A percentile compares a stretch with the other conserved stretches of the same genome.
Conservation (phyloP, 192 early-diverging fungal species). For the Podila minutissima region DNA sequence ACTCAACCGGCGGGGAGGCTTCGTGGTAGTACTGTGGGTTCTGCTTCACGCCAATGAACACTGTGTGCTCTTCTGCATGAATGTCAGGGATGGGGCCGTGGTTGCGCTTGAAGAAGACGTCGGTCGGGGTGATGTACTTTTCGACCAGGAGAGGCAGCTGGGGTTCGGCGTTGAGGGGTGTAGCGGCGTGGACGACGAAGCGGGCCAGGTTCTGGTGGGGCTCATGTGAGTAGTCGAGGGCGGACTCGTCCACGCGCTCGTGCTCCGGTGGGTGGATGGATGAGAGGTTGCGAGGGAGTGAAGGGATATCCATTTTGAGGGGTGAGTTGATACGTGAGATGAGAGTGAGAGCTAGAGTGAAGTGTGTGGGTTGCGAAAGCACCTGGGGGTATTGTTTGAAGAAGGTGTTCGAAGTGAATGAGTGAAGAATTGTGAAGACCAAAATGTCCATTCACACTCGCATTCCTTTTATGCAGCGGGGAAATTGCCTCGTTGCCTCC, state of each 20-base stretch:
- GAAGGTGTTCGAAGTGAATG: too few relatives aligned
- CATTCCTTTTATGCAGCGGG: too few relatives aligned
- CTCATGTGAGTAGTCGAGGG: conserved; percentile 73
- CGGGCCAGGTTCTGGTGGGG: conserved; percentile 69
- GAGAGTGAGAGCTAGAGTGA: too few relatives aligned
- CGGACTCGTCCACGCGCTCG: conserved; percentile 13
- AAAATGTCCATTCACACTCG: too few relatives aligned
- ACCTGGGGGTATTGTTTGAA: not conserved
- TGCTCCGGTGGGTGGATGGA: conserved; percentile 17
- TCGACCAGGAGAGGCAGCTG: conserved; percentile 63
- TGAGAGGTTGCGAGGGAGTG: not conserved
- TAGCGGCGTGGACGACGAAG: conserved; percentile 71
- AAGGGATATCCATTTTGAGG: conserved; percentile 11
- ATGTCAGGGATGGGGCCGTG: conserved; percentile 90
- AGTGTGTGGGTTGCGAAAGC: not conserved
- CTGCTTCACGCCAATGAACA: conserved; percentile 64
- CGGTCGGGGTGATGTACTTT: conserved; percentile 80
- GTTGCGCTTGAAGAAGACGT: conserved; percentile 85
- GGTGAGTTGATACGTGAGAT: not conserved
- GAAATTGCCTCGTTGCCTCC: too few relatives aligned
- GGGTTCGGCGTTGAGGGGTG: conserved; percentile 91
- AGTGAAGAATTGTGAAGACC: too few relatives aligned
- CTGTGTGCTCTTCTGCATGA: conserved; percentile 59
- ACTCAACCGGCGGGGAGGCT: not conserved
- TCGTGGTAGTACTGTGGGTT: not conserved